Evolutionary conservation across 345 rosid species (phyloP).

Genomic region (Corymbia maculata): DNA sequence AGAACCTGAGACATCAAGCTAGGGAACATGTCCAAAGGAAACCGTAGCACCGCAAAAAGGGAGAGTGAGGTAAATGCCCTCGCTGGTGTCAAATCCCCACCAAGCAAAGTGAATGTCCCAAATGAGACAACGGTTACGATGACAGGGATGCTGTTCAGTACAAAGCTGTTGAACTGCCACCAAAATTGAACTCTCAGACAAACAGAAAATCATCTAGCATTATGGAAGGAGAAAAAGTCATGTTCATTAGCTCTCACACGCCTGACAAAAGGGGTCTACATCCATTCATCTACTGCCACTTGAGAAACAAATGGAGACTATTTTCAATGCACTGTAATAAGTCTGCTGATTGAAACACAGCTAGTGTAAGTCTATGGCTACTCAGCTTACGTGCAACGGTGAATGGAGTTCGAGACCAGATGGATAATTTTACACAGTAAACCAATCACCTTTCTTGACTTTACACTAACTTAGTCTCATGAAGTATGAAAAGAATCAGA

Average conservation of each 20-base stretch:
- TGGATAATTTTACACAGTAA: neutral
- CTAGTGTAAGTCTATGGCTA: neutral
- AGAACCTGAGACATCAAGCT: slow-evolving; percentile 78
- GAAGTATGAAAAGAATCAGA: neutral
- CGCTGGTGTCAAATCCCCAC: slow-evolving; percentile 92
- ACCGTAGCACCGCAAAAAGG: slow-evolving; percentile 63
- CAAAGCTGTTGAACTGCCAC: slow-evolving; percentile 77
- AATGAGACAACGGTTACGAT: slow-evolving; percentile 81
- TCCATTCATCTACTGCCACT: neutral
- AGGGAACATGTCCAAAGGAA: slow-evolving; percentile 80
- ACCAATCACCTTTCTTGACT: neutral
- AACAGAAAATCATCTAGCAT: neutral
- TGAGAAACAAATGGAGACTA: neutral
- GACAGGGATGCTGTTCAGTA: slow-evolving; percentile 82
- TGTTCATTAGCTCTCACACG: neutral
- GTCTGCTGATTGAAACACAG: neutral
- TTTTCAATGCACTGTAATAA: neutral
- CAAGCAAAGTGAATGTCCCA: slow-evolving; percentile 82
- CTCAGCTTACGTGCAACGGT: neutral
- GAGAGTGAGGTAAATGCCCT: slow-evolving; percentile 97
- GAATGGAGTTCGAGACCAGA: neutral
- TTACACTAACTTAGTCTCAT: neutral
- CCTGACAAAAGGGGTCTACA: neutral
- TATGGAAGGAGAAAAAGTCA: neutral
- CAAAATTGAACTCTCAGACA: neutral